Percentiles rank a stretch among this genome's conserved stretches.
phyloP scores from a whole-genome alignment of 371 early-diverging fungal species.

The Furculomyces boomerangus region DNA sequence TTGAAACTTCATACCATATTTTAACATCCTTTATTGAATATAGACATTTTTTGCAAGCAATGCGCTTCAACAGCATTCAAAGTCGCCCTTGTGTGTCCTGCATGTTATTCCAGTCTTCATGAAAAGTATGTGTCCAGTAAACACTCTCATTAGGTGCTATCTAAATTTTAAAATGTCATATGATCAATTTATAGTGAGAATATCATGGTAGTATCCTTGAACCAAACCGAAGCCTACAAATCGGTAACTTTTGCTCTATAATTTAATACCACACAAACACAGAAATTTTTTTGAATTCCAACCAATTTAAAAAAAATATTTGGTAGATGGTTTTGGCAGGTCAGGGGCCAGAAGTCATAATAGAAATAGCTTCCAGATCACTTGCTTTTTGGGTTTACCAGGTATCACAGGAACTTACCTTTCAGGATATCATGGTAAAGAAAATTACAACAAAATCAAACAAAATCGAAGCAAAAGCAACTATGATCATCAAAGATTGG shows the following conservation, averaged over 20 bases:
- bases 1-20: too few species aligned
- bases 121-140: neutral
- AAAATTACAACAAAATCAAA: neutral
- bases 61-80: neutral
- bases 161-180: neutral
- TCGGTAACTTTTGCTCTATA: neutral
- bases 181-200: neutral
- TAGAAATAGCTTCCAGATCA: constrained; percentile 1
- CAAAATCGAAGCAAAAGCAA: constrained; percentile 2
- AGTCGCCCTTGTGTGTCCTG: constrained; percentile 1
- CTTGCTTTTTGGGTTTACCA: constrained; percentile 4
- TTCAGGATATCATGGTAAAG: constrained; percentile 1
- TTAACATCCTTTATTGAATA: too few species aligned
- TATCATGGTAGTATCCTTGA: neutral
- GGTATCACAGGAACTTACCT: constrained; percentile 1
- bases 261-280: neutral
- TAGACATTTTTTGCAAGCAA: constrained; percentile 3
- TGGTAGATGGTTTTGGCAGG: constrained; percentile 3
- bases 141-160: neutral
- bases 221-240: neutral
- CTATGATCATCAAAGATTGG: constrained; percentile 2
- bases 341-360: constrained; percentile 2
- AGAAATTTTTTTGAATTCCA: neutral
- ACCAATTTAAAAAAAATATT: neutral
- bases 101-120: neutral